Evolutionary conservation across 2,329 filamentous ascomycete species (phyloP).

Genomic region (Exophiala sp.): DNA sequence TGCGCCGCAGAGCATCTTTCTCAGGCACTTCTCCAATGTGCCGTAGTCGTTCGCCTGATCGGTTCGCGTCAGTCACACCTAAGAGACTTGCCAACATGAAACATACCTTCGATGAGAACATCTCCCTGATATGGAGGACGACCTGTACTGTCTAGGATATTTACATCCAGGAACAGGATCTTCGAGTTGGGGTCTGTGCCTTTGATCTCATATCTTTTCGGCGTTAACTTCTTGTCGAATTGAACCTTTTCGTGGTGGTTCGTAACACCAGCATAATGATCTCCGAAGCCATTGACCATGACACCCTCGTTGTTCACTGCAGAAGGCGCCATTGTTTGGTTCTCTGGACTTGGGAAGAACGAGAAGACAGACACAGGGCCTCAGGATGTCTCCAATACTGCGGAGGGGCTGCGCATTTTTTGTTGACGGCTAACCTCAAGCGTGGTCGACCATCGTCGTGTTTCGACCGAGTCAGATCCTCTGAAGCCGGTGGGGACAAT

Average conservation of each 20-base stretch:
- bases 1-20: conserved; percentile 29
- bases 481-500: too few relatives aligned
- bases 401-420: neutral
- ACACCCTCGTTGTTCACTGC: neutral
- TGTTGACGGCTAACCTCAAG: neutral
- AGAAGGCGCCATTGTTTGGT: neutral
- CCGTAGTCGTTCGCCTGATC: conserved; percentile 33
- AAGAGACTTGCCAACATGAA: neutral
- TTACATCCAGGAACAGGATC: conserved; percentile 39
- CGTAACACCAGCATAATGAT: conserved; percentile 6
- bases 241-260: conserved; percentile 28
- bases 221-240: conserved; percentile 34
- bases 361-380: neutral
- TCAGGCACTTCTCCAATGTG: conserved; percentile 36
- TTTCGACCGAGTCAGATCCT: neutral
- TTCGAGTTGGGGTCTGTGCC: conserved; percentile 35
- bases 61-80: neutral
- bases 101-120: conserved; percentile 38
- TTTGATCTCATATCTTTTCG: conserved; percentile 35
- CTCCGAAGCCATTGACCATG: conserved; percentile 8
- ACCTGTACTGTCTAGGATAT: conserved; percentile 41
- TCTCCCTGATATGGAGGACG: conserved; percentile 38
- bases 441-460: neutral
- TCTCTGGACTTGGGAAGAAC: neutral
- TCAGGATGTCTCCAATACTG: neutral